phyloP scores from a whole-genome alignment of 306 rosid species.

The cucumber (Cucumis sativus) region Cucumber_9930_V3 NC_026656.2:12602501-12603000 shows the following conservation, averaged over 20 bases:
- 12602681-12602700: constrained; percentile 19
- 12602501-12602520: background rate
- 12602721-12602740: background rate
- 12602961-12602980: constrained; percentile 46
- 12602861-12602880: constrained; percentile 71
- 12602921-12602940: constrained; percentile 60
- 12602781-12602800: background rate
- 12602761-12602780: background rate
- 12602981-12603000: constrained; percentile 47
- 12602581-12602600: constrained; percentile 36
- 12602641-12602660: constrained; percentile 23
- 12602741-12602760: background rate
- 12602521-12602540: background rate
- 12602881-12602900: constrained; percentile 89
- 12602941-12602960: constrained; percentile 45
- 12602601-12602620: constrained; percentile 29
- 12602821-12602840: constrained; percentile 51
- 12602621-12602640: constrained; percentile 46
- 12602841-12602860: constrained; percentile 72
- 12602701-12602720: background rate
- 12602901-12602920: constrained; percentile 69
- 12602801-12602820: constrained; percentile 28
- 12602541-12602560: background rate
- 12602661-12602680: constrained; percentile 53
- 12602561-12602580: constrained; percentile 31